Percentiles rank a stretch among this genome's conserved stretches.
phyloP scores from a whole-genome alignment of 1,284 basidiomycete genomes.

The Cryptococcus hybrid region DNA sequence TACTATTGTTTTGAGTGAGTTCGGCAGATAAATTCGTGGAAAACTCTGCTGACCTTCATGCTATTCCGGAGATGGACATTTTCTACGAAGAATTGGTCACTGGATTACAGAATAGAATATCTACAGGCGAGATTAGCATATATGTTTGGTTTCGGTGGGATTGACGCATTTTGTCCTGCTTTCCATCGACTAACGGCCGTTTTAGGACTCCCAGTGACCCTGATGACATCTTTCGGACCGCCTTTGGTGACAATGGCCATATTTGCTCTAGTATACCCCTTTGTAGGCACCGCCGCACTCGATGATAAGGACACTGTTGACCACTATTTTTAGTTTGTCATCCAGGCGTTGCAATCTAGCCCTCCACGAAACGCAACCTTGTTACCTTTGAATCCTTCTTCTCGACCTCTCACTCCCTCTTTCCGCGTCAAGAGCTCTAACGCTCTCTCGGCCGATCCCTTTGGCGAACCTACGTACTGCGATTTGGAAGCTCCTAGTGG shows the following conservation, averaged over 20 bases:
- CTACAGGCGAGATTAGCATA: slow-evolving; percentile 41
- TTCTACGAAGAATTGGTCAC: slow-evolving; percentile 35
- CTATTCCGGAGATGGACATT: slow-evolving; percentile 36
- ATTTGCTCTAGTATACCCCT: slow-evolving; percentile 49
- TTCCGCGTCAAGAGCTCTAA: not conserved
- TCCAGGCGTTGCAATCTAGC: slow-evolving; percentile 46
- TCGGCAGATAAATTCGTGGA: not conserved
- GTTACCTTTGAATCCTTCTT: slow-evolving; percentile 17
- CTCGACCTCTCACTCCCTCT: slow-evolving; percentile 25
- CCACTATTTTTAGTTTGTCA: slow-evolving; percentile 33
- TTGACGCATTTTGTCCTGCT: no score
- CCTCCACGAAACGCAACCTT: slow-evolving; percentile 23
- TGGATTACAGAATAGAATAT: slow-evolving; percentile 37
- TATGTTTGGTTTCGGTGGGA: slow-evolving; percentile 48
- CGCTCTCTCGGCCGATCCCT: not conserved
- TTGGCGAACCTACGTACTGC: not conserved
- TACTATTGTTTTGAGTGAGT: slow-evolving; percentile 51
- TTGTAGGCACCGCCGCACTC: slow-evolving; percentile 29
- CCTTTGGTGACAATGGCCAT: slow-evolving; percentile 48
- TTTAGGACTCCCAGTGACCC: slow-evolving; percentile 38
- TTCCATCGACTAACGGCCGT: not conserved
- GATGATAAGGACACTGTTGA: not conserved
- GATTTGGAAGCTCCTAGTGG: not conserved
- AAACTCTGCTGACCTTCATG: not conserved
- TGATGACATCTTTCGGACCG: slow-evolving; percentile 45